Percentiles rank a stretch among this genome's conserved stretches.
Conservation (phyloP, 2,329 filamentous ascomycete species). For the Hypomyces rosellus region DNA sequence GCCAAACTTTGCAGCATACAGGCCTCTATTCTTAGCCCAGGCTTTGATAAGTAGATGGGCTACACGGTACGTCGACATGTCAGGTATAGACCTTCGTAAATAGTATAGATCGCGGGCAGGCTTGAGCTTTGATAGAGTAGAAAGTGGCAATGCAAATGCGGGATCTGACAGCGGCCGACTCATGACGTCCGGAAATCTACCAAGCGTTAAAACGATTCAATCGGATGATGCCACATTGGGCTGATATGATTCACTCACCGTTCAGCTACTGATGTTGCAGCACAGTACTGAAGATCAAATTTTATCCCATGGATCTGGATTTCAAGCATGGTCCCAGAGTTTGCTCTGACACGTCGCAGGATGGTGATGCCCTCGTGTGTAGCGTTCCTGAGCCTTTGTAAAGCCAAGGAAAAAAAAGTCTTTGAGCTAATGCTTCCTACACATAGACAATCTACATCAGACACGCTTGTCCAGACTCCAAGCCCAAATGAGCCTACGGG, state of each 20-base stretch:
- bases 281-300: slow-evolving; percentile 62
- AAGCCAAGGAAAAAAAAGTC: slow-evolving; percentile 55
- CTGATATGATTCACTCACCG: slow-evolving; percentile 24
- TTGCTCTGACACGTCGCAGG: slow-evolving; percentile 51
- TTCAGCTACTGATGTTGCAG: slow-evolving; percentile 49
- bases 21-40: slow-evolving; percentile 56
- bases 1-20: slow-evolving; percentile 60
- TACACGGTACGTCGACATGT: slow-evolving; percentile 49
- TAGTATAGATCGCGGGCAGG: slow-evolving; percentile 57
- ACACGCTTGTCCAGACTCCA: slow-evolving; percentile 53
- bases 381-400: slow-evolving; percentile 46
- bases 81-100: slow-evolving; percentile 53
- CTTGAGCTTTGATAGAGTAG: slow-evolving; percentile 56
- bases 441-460: slow-evolving; percentile 61
- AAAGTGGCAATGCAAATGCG: slow-evolving; percentile 48
- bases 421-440: slow-evolving; percentile 55
- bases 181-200: slow-evolving; percentile 41
- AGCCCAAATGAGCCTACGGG: slow-evolving; percentile 62
- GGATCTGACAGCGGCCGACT: slow-evolving; percentile 43
- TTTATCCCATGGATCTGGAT: slow-evolving; percentile 51
- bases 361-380: slow-evolving; percentile 39
- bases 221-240: no score
- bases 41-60: slow-evolving; percentile 55
- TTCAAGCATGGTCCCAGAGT: slow-evolving; percentile 58
- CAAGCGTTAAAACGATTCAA: background rate